phyloP scores from a whole-genome alignment of 139 green algal genomes.

The Tetradesmus lagerheimii region DNA sequence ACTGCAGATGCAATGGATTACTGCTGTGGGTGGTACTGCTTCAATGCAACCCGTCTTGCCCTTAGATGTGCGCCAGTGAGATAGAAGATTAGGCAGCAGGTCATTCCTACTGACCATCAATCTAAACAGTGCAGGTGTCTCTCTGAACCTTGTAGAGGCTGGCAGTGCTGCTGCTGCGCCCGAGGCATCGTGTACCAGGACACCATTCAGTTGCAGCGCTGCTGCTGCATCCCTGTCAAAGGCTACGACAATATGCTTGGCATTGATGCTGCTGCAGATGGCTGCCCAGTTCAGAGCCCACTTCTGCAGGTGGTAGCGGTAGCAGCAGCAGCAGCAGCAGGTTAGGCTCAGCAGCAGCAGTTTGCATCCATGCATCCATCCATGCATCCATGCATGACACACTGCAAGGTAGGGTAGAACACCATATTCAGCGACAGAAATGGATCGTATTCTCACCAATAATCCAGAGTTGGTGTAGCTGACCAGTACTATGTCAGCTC shows the following conservation, averaged over 20 bases:
- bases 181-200: background rate
- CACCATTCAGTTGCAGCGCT: constrained; percentile 13
- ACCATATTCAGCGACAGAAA: too few relatives aligned
- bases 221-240: constrained; percentile 20
- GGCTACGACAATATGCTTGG: background rate
- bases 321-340: background rate
- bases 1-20: too few relatives aligned
- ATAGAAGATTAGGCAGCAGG: too few relatives aligned
- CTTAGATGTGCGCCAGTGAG: too few relatives aligned
- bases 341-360: background rate
- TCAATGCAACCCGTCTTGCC: too few relatives aligned
- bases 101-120: background rate
- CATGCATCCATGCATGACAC: background rate
- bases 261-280: background rate
- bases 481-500: background rate
- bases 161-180: constrained; percentile 1
- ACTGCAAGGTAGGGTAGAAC: background rate
- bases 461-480: background rate
- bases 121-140: background rate
- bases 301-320: background rate
- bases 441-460: too few relatives aligned
- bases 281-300: constrained; percentile 13
- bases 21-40: too few relatives aligned
- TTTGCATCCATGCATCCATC: background rate
- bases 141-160: background rate